Conservation (phyloP, 176 grass and related monocot genomes). For the Cenchrus purpureus region DNA sequence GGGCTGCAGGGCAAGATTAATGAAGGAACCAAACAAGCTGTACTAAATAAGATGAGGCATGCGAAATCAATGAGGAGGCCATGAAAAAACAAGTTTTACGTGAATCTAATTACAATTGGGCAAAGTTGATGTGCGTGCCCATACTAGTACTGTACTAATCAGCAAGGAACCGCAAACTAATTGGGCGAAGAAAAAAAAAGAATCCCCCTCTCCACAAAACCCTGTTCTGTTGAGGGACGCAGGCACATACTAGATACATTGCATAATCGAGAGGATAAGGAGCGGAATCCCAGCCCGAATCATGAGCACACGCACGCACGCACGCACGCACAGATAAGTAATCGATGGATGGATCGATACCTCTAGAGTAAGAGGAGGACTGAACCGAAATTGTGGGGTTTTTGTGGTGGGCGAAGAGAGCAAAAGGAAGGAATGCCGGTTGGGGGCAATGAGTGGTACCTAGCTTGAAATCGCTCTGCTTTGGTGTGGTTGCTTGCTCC, state of each 20-base stretch:
- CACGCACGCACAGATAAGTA: too few relatives aligned
- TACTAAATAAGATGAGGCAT: conserved; percentile 5
- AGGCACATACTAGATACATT: not conserved
- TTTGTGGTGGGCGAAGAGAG: too few relatives aligned
- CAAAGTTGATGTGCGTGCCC: not conserved
- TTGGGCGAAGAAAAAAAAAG: not conserved
- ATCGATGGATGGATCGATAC: not conserved
- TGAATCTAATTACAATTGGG: too few relatives aligned
- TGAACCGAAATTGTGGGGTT: too few relatives aligned
- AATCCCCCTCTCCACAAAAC: too few relatives aligned
- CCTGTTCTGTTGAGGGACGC: not conserved
- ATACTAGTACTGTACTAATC: not conserved
- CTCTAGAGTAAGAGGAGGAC: too few relatives aligned
- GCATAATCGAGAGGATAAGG: not conserved
- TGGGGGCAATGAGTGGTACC: too few relatives aligned
- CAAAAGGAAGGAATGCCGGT: too few relatives aligned
- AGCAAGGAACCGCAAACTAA: not conserved
- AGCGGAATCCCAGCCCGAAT: not conserved
- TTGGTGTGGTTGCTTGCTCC: too few relatives aligned
- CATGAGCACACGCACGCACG: too few relatives aligned
- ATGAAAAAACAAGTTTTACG: not conserved
- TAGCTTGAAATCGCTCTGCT: too few relatives aligned
- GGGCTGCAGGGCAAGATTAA: not conserved
- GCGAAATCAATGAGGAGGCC: not conserved
- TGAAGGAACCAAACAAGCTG: conserved; percentile 27